A percentile compares a stretch with the other conserved stretches of the same genome.
Evolutionary conservation across 2,329 filamentous ascomycete genomes (phyloP).

Genomic region (Parascedosporium putredinis): DNA sequence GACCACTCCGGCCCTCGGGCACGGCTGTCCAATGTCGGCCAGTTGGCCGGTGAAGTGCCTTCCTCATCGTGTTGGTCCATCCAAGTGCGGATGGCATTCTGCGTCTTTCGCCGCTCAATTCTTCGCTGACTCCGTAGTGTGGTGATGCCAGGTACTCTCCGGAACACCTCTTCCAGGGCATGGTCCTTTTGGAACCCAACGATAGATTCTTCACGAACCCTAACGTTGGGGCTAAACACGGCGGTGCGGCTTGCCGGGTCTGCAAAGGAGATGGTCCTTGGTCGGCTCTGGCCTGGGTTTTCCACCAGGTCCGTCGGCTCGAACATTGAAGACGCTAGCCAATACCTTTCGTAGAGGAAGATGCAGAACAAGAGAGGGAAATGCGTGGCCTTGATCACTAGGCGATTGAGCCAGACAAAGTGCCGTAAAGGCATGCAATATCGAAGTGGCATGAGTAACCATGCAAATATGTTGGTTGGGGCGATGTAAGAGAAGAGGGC

Average conservation of each 20-base stretch:
- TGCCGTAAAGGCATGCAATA: slow-evolving; percentile 69
- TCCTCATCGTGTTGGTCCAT: slow-evolving; percentile 63
- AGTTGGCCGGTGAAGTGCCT: slow-evolving; percentile 34
- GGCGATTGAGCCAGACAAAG: slow-evolving; percentile 81
- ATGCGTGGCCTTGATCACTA: slow-evolving; percentile 83
- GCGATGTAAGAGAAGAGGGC: slow-evolving; percentile 89
- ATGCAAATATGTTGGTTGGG: slow-evolving; percentile 83
- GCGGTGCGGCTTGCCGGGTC: slow-evolving; percentile 45
- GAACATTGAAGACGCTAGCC: slow-evolving; percentile 65
- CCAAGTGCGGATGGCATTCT: slow-evolving; percentile 79
- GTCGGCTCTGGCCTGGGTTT: slow-evolving; percentile 42
- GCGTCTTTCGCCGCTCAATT: slow-evolving; percentile 60
- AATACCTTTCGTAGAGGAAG: slow-evolving; percentile 73
- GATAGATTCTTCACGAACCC: slow-evolving; percentile 76
- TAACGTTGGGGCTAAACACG: slow-evolving; percentile 62
- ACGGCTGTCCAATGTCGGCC: slow-evolving; percentile 37
- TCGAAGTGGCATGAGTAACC: slow-evolving; percentile 74
- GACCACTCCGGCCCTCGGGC: slow-evolving; percentile 32
- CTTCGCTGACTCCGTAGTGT: slow-evolving; percentile 49
- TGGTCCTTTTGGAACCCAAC: slow-evolving; percentile 83
- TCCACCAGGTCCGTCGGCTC: slow-evolving; percentile 84
- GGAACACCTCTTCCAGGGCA: slow-evolving; percentile 85
- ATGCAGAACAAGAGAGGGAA: slow-evolving; percentile 80
- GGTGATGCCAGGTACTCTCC: slow-evolving; percentile 56
- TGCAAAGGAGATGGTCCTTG: slow-evolving; percentile 43